Conservation (phyloP, 129 eudicot species). For the Lactuca sativa region DNA sequence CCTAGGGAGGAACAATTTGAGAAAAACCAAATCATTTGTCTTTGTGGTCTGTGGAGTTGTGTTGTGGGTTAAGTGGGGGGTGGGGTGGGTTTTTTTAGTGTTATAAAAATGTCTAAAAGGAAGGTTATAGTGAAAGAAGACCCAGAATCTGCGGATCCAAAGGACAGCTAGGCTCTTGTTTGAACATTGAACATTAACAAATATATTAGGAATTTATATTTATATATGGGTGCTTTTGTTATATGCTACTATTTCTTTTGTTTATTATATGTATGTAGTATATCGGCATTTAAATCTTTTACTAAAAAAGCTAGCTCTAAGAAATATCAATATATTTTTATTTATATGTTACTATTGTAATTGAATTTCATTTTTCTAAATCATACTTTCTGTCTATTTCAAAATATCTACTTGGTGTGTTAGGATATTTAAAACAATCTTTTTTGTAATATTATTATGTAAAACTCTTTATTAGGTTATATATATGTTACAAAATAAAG, state of each 20-base stretch:
- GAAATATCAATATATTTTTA: no score
- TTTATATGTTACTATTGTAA: no score
- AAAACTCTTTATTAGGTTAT: no score
- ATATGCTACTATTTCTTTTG: constrained; percentile 28
- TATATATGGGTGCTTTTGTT: constrained; percentile 38
- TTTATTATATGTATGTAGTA: background rate
- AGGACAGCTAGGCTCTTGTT: constrained; percentile 83
- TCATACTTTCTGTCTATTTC: no score
- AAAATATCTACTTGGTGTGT: no score
- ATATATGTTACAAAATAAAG: no score
- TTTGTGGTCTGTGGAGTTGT: constrained; percentile 36
- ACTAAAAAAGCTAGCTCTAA: no score
- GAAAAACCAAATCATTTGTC: constrained; percentile 66
- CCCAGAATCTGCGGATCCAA: constrained; percentile 87
- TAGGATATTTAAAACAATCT: no score
- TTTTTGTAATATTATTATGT: no score
- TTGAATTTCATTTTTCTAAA: no score
- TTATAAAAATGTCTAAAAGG: constrained; percentile 25
- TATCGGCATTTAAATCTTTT: no score
- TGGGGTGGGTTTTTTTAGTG: constrained; percentile 21
- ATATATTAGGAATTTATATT: constrained; percentile 35
- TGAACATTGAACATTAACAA: constrained; percentile 15
- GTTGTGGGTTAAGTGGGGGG: constrained; percentile 24
- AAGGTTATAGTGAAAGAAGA: constrained; percentile 36
- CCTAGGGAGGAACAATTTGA: constrained; percentile 64